phyloP scores from a whole-genome alignment of 1,284 basidiomycete species.

The Moesziomyces sp. region DNA sequence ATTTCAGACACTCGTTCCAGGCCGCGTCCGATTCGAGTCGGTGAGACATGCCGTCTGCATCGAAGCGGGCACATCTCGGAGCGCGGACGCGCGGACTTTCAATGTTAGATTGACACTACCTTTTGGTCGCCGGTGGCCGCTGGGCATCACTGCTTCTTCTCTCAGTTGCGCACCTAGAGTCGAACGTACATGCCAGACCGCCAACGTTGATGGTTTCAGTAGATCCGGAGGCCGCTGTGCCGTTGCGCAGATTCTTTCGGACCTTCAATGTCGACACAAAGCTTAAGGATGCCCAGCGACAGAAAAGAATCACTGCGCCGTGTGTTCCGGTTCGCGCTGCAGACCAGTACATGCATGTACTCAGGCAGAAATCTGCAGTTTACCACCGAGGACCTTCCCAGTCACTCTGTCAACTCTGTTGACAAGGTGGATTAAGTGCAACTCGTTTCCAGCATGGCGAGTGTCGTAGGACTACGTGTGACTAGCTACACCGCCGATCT shows the following conservation, averaged over 20 bases:
- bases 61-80: background rate
- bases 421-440: background rate
- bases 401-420: slow-evolving; percentile 17
- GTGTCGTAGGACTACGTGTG: slow-evolving; percentile 16
- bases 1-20: too few species aligned
- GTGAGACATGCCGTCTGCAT: background rate
- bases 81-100: too few species aligned
- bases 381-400: slow-evolving; percentile 9
- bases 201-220: slow-evolving; percentile 47
- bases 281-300: slow-evolving; percentile 25
- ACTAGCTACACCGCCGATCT: slow-evolving; percentile 44
- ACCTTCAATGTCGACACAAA: slow-evolving; percentile 31
- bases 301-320: slow-evolving; percentile 15
- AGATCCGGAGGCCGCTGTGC: slow-evolving; percentile 21
- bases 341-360: slow-evolving; percentile 25
- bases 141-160: too few species aligned
- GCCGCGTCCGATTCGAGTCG: too few species aligned
- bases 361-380: slow-evolving; percentile 31
- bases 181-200: slow-evolving; percentile 20
- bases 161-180: too few species aligned
- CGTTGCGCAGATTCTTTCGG: slow-evolving; percentile 10
- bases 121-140: too few species aligned
- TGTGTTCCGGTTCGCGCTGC: slow-evolving; percentile 24
- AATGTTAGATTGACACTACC: background rate
- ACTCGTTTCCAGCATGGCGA: background rate